Evolutionary conservation across 495 filamentous ascomycete genomes (phyloP), one percentile per base, ranked within the genome.

Genomic region (Xylaria grammica): DNA sequence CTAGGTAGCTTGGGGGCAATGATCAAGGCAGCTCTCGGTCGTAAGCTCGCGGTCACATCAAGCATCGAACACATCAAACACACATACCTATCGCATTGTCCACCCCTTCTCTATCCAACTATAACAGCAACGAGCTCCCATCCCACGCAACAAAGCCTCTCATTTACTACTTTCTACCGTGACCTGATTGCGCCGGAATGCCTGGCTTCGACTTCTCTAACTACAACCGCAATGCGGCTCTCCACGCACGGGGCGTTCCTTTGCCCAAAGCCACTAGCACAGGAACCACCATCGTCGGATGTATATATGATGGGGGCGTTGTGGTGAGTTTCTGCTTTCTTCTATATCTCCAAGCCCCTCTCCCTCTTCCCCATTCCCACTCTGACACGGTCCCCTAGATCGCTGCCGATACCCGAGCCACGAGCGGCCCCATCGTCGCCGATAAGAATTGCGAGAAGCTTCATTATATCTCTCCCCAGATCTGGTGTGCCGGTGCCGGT

Each of bases 371-470:
- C 46, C 20, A 24, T 19, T 38, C 29, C 34, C 48, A 27, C 22
- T 26, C 63, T 60, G 34, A 60, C 36, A 7, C 20, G 9, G 20
- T 19, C 60, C 11, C 45, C 19, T 20, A 92, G 90, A 97, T 97
- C 79, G 93, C 93, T 65, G 93, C 94, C 82, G 96, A 98, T 82
- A 99, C 96, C 69, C 87, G 96, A 88, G 96, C 96, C 59, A 99
- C 96, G 44, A 94, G 91, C 66, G 96, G 96, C 20, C 92, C 94
- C 44, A 99, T 99, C 77, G 96, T 99, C 71, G 96, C 96, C 74
- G 96, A 99, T 87, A 99, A 99, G 91, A 99, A 99, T 87, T 99
- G 96, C 81, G 92, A 99, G 80, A 99, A 99, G 84, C 87, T 99
- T 54, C 96, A 99, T 81, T 99, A 96, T 84, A 99, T 98, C 78